phyloP scores from a whole-genome alignment of 805 yeast species.

The Candida piceae region DNA sequence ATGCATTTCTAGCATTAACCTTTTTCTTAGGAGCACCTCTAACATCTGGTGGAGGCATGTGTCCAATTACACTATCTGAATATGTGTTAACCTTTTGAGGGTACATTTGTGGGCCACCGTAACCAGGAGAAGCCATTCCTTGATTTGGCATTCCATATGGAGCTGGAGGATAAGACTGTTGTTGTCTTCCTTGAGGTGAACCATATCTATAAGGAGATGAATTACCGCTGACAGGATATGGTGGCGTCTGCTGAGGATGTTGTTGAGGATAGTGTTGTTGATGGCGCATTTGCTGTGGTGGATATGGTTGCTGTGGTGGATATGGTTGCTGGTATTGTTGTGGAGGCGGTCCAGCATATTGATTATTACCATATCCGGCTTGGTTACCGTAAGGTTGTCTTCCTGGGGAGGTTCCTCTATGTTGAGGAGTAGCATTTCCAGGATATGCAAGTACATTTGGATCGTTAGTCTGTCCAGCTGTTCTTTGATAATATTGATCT shows the following conservation, averaged over 20 bases:
- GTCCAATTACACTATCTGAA: conserved; percentile 39
- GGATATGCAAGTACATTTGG: neutral
- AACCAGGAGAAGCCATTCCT: neutral
- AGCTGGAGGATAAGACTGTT: neutral
- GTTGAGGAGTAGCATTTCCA: neutral
- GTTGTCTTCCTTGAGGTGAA: conserved; percentile 4
- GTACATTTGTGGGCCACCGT: neutral
- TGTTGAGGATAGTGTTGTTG: conserved; percentile 10
- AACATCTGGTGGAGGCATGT: conserved; percentile 41
- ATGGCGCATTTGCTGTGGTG: neutral
- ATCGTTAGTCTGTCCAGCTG: neutral
- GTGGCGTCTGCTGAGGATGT: neutral
- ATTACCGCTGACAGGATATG: neutral
- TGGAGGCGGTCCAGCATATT: conserved; percentile 18
- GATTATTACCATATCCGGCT: neutral
- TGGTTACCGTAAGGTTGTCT: conserved; percentile 2
- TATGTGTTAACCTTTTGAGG: conserved; percentile 8
- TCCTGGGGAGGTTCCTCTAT: conserved; percentile 1
- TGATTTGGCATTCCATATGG: neutral
- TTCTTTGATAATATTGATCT: neutral
- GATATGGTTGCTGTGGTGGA: neutral
- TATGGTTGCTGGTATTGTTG: neutral
- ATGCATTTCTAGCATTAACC: conserved; percentile 56
- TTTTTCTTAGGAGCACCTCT: conserved; percentile 40
- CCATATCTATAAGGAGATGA: neutral